Conservation (phyloP, 2,329 filamentous ascomycete species). For the Diplodia seriata region DNA sequence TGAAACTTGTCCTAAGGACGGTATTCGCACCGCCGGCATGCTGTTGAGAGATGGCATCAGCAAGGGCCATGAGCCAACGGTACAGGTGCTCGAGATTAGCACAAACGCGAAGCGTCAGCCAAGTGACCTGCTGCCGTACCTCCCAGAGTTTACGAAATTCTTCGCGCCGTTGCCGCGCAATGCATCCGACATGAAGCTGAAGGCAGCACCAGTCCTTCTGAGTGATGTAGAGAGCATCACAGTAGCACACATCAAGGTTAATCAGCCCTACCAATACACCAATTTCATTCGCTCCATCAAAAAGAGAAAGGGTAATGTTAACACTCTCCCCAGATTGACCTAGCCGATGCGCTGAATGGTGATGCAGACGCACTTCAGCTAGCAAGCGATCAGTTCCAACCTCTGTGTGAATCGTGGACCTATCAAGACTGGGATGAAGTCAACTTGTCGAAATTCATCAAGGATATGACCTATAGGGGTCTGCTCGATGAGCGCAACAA, state of each 20-base stretch:
- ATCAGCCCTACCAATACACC: conserved; percentile 53
- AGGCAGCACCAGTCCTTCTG: conserved; percentile 73
- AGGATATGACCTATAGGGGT: conserved; percentile 81
- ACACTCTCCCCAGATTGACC: conserved; percentile 44
- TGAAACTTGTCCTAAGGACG: conserved; percentile 61
- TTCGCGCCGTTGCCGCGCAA: conserved; percentile 72
- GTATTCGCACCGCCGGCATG: conserved; percentile 81
- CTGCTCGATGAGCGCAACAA: conserved; percentile 74
- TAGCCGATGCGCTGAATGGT: conserved; percentile 49
- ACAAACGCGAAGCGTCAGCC: conserved; percentile 73
- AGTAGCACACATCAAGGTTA: conserved; percentile 64
- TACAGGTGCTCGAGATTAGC: conserved; percentile 82
- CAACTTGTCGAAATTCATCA: conserved; percentile 76
- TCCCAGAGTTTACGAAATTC: conserved; percentile 71
- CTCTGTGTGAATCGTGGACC: conserved; percentile 76
- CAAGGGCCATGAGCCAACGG: conserved; percentile 68
- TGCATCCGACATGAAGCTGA: conserved; percentile 71
- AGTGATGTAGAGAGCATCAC: conserved; percentile 86
- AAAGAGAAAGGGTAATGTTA: conserved; percentile 56
- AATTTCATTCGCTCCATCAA: conserved; percentile 47
- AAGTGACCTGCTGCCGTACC: conserved; percentile 85
- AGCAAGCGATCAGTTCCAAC: conserved; percentile 72
- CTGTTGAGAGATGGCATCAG: conserved; percentile 77
- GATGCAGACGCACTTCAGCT: conserved; percentile 59
- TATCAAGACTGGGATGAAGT: conserved; percentile 81